Base-by-base conservation (phyloP, 1,284 basidiomycete genomes). In the Puccinia polysora region DNA sequence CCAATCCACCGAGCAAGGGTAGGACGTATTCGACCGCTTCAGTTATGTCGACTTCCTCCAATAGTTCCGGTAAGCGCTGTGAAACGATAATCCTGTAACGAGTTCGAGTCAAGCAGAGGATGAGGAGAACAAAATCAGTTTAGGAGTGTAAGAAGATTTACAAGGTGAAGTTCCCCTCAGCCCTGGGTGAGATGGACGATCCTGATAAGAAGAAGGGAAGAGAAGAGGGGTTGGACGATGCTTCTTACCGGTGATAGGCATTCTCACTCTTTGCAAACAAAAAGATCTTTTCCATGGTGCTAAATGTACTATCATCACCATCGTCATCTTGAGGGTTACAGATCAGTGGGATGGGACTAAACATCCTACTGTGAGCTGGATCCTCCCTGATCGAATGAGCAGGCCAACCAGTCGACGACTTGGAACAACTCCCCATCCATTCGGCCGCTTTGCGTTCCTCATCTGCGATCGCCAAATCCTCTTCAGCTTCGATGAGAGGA, bases 11-110 rank as follows among this genome's bases (percentile, higher is more conserved):
- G 15, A 70, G 43, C 14, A 70, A 56, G 34, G 67, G 67, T 53
- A 70, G 52, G n/a, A 70, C 67, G 25, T 70, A 70, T 62, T 70
- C 67, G 18, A 70, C 67, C 34, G 67, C 67, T 60, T 70, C 67
- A n/a, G 47, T 47, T 8, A 70, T 70, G 32, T 70, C 67, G 40
- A 70, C 67, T 25, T 70, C 67, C 34, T 70, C 67, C 55, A 70
- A 52, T 10, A 70, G 58, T 52, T 70, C 67, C 4, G 67, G 67
- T 10, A 70, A 36, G 32, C 67, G 40, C 20, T 70, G 67, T 36
- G 67, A 70, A 25, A 70, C 67, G n/a, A 70, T 59, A 18, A 70
- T 28, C 3, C 67, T 70, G 15, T 12, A 12, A 59, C 3, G n/a
- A 34, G 14, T 15, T 28, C 14, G 15, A 59, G 18, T 34, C 5